A percentile compares a stretch with the other conserved stretches of the same genome.
These are phyloP conservation scores for Fraxinus anomala DNA, from an alignment of 257 asterid genomes.

Conservation along the genomic window DNA sequence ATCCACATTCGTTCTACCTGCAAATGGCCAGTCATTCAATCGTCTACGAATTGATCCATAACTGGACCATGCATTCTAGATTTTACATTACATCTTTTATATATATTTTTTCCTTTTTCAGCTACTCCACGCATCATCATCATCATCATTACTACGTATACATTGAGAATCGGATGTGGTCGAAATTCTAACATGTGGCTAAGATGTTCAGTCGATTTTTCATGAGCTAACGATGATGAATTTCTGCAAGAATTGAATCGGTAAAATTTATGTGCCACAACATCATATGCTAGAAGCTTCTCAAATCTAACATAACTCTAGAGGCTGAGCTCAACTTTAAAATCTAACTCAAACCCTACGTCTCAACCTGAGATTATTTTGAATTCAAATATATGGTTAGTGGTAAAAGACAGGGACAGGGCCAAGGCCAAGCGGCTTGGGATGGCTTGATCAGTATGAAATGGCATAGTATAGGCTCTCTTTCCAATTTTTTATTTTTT, in stretches of 20 bases:
- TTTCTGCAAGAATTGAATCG: too few species aligned
- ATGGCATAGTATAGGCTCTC: neutral
- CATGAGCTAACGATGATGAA: too few species aligned
- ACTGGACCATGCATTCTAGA: slow-evolving; percentile 9
- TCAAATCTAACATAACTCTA: too few species aligned
- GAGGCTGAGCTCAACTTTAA: neutral
- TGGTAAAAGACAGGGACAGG: too few species aligned
- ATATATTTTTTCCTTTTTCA: neutral
- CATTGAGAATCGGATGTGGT: too few species aligned
- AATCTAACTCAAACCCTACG: neutral
- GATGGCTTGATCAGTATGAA: neutral
- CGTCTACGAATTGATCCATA: neutral
- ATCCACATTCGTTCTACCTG: neutral
- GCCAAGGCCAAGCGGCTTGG: neutral
- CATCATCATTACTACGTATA: too few species aligned
- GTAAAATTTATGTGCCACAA: too few species aligned
- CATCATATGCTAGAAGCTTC: too few species aligned
- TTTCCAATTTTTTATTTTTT: too few species aligned
- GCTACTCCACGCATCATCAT: neutral
- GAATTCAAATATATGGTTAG: too few species aligned
- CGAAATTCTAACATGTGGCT: too few species aligned
- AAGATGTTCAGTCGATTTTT: too few species aligned
- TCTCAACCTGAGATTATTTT: neutral
- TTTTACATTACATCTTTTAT: neutral
- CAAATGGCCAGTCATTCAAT: neutral